Evolutionary conservation across 2,329 filamentous ascomycete species (phyloP).

Genomic region (Trichoderma guizhouense): DNA sequence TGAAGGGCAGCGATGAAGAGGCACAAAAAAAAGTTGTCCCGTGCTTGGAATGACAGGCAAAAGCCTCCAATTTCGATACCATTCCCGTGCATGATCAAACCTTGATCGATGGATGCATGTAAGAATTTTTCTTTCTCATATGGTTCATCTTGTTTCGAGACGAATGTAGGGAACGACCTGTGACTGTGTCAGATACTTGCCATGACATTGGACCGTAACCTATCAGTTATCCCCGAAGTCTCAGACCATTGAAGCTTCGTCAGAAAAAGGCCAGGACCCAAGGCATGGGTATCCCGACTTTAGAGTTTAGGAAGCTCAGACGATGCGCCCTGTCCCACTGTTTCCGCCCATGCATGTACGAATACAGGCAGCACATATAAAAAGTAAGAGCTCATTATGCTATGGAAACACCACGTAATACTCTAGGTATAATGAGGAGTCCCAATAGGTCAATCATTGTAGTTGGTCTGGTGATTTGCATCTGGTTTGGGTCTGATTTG

Average conservation of each 20-base stretch:
- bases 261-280: slow-evolving; percentile 1
- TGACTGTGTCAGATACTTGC: neutral
- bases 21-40: neutral
- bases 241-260: slow-evolving; percentile 15
- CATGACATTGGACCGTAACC: neutral
- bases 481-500: neutral
- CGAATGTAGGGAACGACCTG: neutral
- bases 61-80: neutral
- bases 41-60: neutral
- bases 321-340: slow-evolving; percentile 6
- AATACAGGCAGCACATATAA: neutral
- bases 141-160: neutral
- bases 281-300: slow-evolving; percentile 10
- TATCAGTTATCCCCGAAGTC: neutral
- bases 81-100: neutral
- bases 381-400: neutral
- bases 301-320: neutral
- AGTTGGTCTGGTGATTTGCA: neutral
- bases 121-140: neutral
- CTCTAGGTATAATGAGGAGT: neutral
- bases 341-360: neutral
- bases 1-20: neutral
- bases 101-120: neutral
- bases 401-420: neutral
- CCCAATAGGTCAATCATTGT: neutral